phyloP scores from a whole-genome alignment of 1,139 yeast genomes.

The Debaryomyces psychrophilus region DNA sequence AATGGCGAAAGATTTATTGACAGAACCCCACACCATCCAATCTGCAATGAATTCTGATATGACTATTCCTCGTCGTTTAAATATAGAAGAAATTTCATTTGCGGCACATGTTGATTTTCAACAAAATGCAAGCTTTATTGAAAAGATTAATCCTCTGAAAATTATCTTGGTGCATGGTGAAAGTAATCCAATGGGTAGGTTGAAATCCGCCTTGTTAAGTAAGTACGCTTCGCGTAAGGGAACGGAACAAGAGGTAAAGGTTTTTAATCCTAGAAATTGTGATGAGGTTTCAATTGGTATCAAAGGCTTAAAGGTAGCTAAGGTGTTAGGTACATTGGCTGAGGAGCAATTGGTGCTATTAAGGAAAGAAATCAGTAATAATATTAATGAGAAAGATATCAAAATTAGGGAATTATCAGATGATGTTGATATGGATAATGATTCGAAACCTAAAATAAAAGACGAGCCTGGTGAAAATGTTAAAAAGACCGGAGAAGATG shows the following conservation, averaged over 20 bases:
- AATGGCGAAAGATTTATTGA: constrained; percentile 85
- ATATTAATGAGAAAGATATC: constrained; percentile 20
- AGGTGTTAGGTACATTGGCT: constrained; percentile 79
- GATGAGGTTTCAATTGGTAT: constrained; percentile 76
- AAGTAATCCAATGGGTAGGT: constrained; percentile 95
- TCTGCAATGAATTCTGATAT: constrained; percentile 78
- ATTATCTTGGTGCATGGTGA: constrained; percentile 97
- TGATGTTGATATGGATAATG: constrained; percentile 13
- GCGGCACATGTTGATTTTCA: constrained; percentile 99
- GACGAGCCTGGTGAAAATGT: constrained; percentile 18
- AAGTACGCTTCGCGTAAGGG: constrained; percentile 82
- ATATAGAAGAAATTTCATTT: constrained; percentile 93
- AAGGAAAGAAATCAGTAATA: constrained; percentile 34
- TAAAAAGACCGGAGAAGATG: constrained; percentile 13
- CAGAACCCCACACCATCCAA: constrained; percentile 89
- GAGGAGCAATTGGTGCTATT: constrained; percentile 45
- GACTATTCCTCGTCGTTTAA: constrained; percentile 81
- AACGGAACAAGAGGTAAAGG: constrained; percentile 89
- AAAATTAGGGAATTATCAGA: constrained; percentile 18
- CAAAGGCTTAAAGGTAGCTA: constrained; percentile 83
- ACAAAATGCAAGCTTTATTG: constrained; percentile 90
- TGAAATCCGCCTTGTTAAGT: constrained; percentile 88
- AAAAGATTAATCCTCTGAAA: constrained; percentile 78
- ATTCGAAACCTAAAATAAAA: constrained; percentile 22
- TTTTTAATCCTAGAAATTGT: constrained; percentile 91